Percentiles rank a stretch among this genome's conserved stretches.
These are phyloP conservation scores for Lactarius sp. DNA, from an alignment of 768 basidiomycete genomes.

Conservation along the genomic window DNA sequence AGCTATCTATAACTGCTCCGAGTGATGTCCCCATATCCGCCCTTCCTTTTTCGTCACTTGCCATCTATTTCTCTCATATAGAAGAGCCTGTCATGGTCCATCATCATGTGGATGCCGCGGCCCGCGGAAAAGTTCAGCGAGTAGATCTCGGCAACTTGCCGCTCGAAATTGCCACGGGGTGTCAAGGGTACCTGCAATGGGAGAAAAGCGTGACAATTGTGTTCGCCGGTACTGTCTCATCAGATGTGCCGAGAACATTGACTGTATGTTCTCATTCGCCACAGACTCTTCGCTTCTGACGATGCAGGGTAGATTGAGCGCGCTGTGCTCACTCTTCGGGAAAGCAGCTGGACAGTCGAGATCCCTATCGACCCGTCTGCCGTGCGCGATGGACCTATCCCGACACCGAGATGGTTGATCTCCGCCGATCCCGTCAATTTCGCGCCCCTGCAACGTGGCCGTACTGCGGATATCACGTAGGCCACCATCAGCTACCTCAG, in stretches of 20 bases:
- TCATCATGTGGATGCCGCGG: slow-evolving; percentile 33
- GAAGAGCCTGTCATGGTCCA: slow-evolving; percentile 47
- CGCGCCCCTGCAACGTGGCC: slow-evolving; percentile 45
- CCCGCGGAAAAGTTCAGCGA: slow-evolving; percentile 33
- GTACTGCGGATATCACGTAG: slow-evolving; percentile 46
- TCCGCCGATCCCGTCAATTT: slow-evolving; percentile 51
- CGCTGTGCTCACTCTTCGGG: slow-evolving; percentile 48
- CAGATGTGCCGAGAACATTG: slow-evolving; percentile 45
- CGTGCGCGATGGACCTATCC: slow-evolving; percentile 33
- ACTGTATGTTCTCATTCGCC: slow-evolving; percentile 41
- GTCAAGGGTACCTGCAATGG: slow-evolving; percentile 55
- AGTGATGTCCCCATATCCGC: slow-evolving; percentile 43
- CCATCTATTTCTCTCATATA: slow-evolving; percentile 53
- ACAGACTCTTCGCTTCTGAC: background rate
- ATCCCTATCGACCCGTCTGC: slow-evolving; percentile 48
- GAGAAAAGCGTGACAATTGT: slow-evolving; percentile 46
- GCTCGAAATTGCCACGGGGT: slow-evolving; percentile 24
- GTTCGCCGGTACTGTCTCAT: slow-evolving; percentile 55
- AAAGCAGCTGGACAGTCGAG: slow-evolving; percentile 64
- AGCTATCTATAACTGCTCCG: slow-evolving; percentile 60
- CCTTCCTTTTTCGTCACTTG: slow-evolving; percentile 57
- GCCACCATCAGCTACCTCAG: slow-evolving; percentile 24
- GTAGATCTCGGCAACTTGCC: slow-evolving; percentile 45
- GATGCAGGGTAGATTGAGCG: slow-evolving; percentile 34
- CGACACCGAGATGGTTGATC: slow-evolving; percentile 50